These are phyloP conservation scores for Coniferiporia sulphurascens DNA, from an alignment of 1,284 basidiomycete genomes.

Conservation along the genomic window DNA sequence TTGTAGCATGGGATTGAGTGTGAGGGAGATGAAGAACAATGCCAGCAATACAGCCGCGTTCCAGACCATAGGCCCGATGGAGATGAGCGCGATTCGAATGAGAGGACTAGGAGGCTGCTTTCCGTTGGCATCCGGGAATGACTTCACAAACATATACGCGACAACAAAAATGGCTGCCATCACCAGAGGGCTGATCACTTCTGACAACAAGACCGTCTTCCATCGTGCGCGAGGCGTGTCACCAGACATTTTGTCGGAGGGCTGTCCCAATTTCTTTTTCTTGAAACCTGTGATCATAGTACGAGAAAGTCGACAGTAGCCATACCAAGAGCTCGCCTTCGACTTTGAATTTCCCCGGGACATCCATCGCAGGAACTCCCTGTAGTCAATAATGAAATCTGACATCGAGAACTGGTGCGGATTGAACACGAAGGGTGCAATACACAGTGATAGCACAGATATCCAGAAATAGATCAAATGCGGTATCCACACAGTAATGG, in stretches of 20 bases:
- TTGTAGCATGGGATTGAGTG: conserved; percentile 89
- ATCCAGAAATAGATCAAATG: conserved; percentile 98
- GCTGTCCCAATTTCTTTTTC: conserved; percentile 95
- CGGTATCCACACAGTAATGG: conserved; percentile 87
- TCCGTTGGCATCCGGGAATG: conserved; percentile 73
- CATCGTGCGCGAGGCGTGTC: conserved; percentile 89
- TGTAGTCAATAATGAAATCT: conserved; percentile 97
- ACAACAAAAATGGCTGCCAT: conserved; percentile 76
- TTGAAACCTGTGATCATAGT: conserved; percentile 98
- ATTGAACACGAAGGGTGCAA: conserved; percentile 96
- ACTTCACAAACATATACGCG: conserved; percentile 89
- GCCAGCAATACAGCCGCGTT: conserved; percentile 86
- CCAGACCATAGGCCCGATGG: conserved; percentile 93
- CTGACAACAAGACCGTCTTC: conserved; percentile 80
- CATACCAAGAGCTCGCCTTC: conserved; percentile 97
- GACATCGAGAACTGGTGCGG: conserved; percentile 95
- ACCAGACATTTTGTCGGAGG: conserved; percentile 89
- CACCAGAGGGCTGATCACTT: conserved; percentile 81
- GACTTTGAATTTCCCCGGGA: conserved; percentile 92
- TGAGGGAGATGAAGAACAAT: conserved; percentile 88
- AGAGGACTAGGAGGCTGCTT: conserved; percentile 68
- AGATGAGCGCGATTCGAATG: conserved; percentile 85
- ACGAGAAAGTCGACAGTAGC: conserved; percentile 91
- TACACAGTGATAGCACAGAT: conserved; percentile 84
- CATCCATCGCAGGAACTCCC: conserved; percentile 97